Conservation (phyloP, 106 monocot species). For the Apostasia shenzhenica region DNA sequence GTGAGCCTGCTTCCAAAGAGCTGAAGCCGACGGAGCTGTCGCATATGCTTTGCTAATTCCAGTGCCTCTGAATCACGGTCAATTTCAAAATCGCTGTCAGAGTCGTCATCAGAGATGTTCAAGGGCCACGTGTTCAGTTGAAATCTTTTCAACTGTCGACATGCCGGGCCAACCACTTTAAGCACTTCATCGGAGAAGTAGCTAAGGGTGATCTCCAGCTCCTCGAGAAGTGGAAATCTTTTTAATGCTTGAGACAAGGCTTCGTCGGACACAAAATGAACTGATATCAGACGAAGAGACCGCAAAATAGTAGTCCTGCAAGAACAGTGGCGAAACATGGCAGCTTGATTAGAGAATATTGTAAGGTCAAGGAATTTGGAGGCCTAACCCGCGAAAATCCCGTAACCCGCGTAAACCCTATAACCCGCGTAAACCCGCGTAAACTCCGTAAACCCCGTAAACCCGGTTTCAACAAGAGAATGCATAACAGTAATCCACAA, state of each 20-base stretch:
- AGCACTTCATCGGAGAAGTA: constrained; percentile 7
- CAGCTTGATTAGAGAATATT: no score
- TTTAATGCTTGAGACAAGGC: constrained; percentile 13
- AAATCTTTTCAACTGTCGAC: constrained; percentile 26
- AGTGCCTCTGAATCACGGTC: constrained; percentile 12
- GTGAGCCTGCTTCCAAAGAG: constrained; percentile 22
- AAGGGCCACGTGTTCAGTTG: not conserved
- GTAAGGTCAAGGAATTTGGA: no score
- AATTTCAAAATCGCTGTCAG: not conserved
- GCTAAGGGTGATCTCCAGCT: constrained; percentile 23
- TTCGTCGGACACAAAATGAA: constrained; percentile 16
- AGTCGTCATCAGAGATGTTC: not conserved
- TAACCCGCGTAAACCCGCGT: no score
- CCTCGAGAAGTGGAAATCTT: constrained; percentile 25
- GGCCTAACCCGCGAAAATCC: no score
- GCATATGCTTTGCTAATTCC: constrained; percentile 39
- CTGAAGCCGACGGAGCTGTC: constrained; percentile 23
- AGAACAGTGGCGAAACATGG: not conserved
- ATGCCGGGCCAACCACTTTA: constrained; percentile 22
- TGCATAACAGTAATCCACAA: no score
- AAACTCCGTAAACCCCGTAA: no score
- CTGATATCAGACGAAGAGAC: constrained; percentile 25
- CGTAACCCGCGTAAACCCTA: no score
- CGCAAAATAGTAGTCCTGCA: constrained; percentile 22
- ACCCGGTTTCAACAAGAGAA: no score